Conservation (phyloP, 768 basidiomycete species). For the Suillus hirtellus region DNA sequence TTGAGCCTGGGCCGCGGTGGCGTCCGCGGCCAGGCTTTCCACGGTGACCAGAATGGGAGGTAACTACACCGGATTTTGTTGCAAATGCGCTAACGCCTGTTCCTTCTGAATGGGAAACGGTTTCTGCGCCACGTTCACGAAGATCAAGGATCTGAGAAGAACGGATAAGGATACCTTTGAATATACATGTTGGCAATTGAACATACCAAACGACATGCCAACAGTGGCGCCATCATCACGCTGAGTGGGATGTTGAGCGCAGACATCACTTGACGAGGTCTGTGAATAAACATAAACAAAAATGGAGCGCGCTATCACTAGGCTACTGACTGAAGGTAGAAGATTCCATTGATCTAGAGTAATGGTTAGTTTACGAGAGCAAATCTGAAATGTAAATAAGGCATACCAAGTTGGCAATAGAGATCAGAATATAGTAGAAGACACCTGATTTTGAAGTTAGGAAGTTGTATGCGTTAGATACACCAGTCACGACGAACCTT, state of each 20-base stretch:
- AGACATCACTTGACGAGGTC: conserved; percentile 80
- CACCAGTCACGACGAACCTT: conserved; percentile 46
- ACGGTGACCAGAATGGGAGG: conserved; percentile 25
- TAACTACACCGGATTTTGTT: conserved; percentile 51
- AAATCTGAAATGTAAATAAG: background rate
- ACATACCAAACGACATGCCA: conserved; percentile 74
- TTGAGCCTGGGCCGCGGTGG: conserved; percentile 52
- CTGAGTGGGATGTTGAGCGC: conserved; percentile 84
- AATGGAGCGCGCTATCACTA: background rate
- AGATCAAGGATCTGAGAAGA: conserved; percentile 73
- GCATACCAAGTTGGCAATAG: conserved; percentile 74
- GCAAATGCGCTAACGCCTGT: conserved; percentile 67
- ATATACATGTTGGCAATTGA: background rate
- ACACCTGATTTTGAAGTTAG: conserved; percentile 47
- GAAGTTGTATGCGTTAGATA: conserved; percentile 2
- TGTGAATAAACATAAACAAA: conserved; percentile 30
- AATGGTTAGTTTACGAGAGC: conserved; percentile 10
- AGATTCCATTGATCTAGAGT: conserved; percentile 70
- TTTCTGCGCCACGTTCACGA: conserved; percentile 75
- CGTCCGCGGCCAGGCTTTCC: conserved; percentile 30
- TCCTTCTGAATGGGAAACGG: conserved; percentile 69
- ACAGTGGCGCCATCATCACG: conserved; percentile 78
- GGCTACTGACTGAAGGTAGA: conserved; percentile 73
- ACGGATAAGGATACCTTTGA: conserved; percentile 9
- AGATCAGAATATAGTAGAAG: conserved; percentile 84